Base-by-base conservation (phyloP, 73 alveolate species). In the Paramecium tetraurelia region DNA sequence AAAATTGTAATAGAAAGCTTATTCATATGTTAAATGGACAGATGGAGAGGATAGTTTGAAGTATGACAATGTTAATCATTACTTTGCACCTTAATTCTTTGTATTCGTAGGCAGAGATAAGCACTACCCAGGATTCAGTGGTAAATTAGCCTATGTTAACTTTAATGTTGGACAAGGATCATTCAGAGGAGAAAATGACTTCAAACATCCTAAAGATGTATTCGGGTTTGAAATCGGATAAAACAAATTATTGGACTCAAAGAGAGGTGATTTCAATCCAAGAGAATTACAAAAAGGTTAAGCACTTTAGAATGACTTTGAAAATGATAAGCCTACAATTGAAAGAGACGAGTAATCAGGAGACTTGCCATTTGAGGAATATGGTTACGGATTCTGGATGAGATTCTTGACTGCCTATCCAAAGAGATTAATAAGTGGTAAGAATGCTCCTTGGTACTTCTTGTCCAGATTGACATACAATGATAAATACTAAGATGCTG, bases 311-410 rank as follows among this genome's bases (percentile, higher is more conserved):
- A 71, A 71, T 71, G 35, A 33, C 11, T 72, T 72, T 20, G 59
- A 72, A 36, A 36, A 72, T 36, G 86, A 72, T 4, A 38, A 35
- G 40, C 86, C 86, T 7, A 72, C 59, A 5, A 40, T 72, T 36
- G 86, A 72, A 33, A 35, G 46, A 72, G 59, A 72, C n/a, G 86
- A 33, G n/a, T 21, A 72, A 72, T 31, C 86, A 63, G 84, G 84
- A 5, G 86, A 72, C 31, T 12, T 72, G 22, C 76, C 72, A 41
- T 80, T 80, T 46, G 90, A 44, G 7, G 90, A 80, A 43, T 80
- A 80, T 80, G 90, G 90, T 20, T 80, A 80, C 24, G 90, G 90
- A 80, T 80, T 80, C 12, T 80, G 90, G 90, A 24, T 48, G 75
- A 80, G 90, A 80, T 80, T 80, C 53, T 80, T 80, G 53, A 80